Conservation (phyloP, 2,329 filamentous ascomycete genomes). For the Ophiostoma perfectum region DNA sequence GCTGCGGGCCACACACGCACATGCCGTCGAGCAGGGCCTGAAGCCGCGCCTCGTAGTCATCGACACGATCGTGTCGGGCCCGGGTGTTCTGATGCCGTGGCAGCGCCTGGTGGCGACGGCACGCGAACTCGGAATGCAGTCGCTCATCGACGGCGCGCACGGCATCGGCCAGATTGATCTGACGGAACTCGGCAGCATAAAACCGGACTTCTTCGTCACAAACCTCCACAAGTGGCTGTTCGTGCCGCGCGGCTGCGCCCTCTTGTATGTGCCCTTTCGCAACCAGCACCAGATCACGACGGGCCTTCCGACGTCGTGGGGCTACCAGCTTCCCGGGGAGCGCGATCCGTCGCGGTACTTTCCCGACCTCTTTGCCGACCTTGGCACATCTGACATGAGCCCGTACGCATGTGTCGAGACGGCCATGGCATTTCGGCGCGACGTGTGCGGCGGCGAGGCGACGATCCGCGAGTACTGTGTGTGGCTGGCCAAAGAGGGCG, state of each 20-base stretch:
- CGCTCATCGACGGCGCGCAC: constrained; percentile 7
- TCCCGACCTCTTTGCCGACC: constrained; percentile 57
- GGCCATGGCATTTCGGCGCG: constrained; percentile 56
- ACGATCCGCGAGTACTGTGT: constrained; percentile 55
- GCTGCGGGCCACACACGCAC: neutral
- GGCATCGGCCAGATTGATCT: constrained; percentile 18
- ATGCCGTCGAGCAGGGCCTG: neutral
- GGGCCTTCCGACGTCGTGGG: constrained; percentile 64
- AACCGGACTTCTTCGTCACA: constrained; percentile 64
- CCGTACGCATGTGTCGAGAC: constrained; percentile 58
- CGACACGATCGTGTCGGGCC: neutral
- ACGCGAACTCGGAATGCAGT: constrained; percentile 5
- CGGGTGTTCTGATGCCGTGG: constrained; percentile 1
- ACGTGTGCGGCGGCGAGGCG: constrained; percentile 59
- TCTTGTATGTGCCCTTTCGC: constrained; percentile 61
- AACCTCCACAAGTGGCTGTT: constrained; percentile 76
- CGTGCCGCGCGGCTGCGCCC: constrained; percentile 61
- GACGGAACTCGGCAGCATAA: constrained; percentile 2
- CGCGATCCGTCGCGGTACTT: constrained; percentile 40
- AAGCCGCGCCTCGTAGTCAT: neutral
- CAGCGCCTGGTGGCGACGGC: neutral
- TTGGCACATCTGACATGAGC: constrained; percentile 60
- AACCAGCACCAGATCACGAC: constrained; percentile 63
- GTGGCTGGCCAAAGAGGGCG: constrained; percentile 51
- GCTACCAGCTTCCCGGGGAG: constrained; percentile 42